Conservation (phyloP, 192 early-diverging fungal genomes). For the Coemansia sp. region DNA sequence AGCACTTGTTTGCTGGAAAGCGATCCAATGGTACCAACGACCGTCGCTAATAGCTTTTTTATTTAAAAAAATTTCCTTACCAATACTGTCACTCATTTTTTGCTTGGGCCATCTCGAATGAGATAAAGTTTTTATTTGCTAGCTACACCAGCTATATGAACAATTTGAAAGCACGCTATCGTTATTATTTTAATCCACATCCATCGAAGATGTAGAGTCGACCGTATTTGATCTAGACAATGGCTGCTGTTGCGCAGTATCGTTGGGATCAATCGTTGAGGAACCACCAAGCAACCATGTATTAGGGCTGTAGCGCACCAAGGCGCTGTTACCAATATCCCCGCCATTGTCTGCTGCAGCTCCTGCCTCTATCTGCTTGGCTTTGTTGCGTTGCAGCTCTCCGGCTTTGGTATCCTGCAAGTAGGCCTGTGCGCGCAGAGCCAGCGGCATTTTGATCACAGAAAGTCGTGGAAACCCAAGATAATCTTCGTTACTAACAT, state of each 20-base stretch:
- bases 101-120: not conserved
- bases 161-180: not conserved
- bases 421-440: conserved; percentile 12
- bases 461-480: not conserved
- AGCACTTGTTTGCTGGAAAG: conserved; percentile 97
- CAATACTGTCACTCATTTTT: not conserved
- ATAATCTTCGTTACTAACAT: not conserved
- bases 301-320: conserved; percentile 25
- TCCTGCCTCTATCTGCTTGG: not conserved
- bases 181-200: conserved; percentile 17
- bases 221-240: not conserved
- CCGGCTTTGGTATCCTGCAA: not conserved
- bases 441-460: conserved; percentile 16
- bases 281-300: not conserved
- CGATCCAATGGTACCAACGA: conserved; percentile 76
- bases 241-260: not conserved
- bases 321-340: not conserved
- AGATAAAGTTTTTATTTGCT: not conserved
- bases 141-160: not conserved
- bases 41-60: conserved; percentile 60
- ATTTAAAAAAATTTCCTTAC: conserved; percentile 1
- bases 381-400: not conserved
- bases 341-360: not conserved
- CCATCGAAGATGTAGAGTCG: conserved; percentile 13
- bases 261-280: not conserved